Evolutionary conservation across 2,329 filamentous ascomycete species (phyloP), one percentile per base, ranked within the genome.

Genomic region (Fusarium continuum): DNA sequence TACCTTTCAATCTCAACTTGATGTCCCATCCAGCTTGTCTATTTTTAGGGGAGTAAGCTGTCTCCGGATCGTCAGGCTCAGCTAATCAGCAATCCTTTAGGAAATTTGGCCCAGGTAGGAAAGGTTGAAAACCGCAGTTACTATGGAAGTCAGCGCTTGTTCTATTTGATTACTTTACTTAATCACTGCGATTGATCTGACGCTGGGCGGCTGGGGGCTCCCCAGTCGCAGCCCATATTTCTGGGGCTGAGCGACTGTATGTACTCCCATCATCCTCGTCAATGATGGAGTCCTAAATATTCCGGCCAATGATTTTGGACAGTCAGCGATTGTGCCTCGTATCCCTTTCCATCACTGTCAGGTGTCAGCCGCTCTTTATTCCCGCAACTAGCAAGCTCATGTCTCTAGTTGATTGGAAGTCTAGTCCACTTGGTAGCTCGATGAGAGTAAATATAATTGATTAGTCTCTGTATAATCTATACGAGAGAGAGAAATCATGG

Each of bases 101-200:
- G 14, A 5, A 8, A 23, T 23, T 23, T 0, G 0, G n/a, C 4
- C n/a, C n/a, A n/a, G n/a, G n/a, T n/a, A n/a, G 22, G 19, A 4
- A 23, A 2, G n/a, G 13, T 17, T 49, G 7, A 17, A 13, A n/a
- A 14, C 9, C n/a, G 20, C n/a, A 23, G 6, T 6, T 5, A 20
- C 28, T 14, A 43, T 3, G n/a, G n/a, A 6, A 32, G 20, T 54
- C 22, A 54, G 50, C 50, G 22, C 34, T 40, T 51, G 17, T 34
- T n/a, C 28, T 14, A 29, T 29, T 29, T 11, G 14, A 29, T 13
- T 6, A 29, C 11, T 6, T 28, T 14, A 29, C 8, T 29, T 13
- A 9, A 14, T 29, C 28, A 9, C 4, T 29, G 8, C 25, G 14
- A 29, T 29, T 29, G 28, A 13, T 14, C 11, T 14, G 13, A 14